Base-by-base conservation (phyloP, 2,329 filamentous ascomycete genomes). In the Hypoxylon sp. region DNA sequence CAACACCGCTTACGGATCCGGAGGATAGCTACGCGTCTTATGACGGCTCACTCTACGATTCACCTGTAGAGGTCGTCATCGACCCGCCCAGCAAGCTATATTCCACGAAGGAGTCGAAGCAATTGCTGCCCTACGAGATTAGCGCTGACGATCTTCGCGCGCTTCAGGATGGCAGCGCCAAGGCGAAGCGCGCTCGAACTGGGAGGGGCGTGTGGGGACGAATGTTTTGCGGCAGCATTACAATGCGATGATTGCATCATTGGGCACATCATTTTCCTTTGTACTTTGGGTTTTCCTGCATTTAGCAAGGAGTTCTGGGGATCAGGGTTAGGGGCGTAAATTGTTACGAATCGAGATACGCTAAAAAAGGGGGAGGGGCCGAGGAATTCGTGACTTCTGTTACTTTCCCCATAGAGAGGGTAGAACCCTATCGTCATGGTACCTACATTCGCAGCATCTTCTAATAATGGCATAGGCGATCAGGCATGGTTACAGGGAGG, bases 91-190 rank as follows among this genome's bases (percentile, higher is more conserved):
- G 32, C 13, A 82, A 81, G 74, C 73, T 76, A 21, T 73, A 74
- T 72, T 73, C 73, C 69, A 70, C 25, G 64, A 76, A 69, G 65
- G 69, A 74, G 67, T 70, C 74, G 65, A 41, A 75, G 69, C 72
- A 41, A 58, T 69, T 64, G 69, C 82, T 88, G 3, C 84, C 86
- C 5, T 88, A 87, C 76, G 86, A 88, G 78, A 86, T 87, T 72
- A 83, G 82, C 66, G 74, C 79, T 34, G 85, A 88, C 25, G 83
- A 87, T 65, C 81, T 87, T 65, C 81, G 82, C 66, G 81, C 83
- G 62, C 75, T 86, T 48, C 83, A 86, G 67, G 82, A 86, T 52
- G 80, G 78, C 43, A 77, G 79, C 49, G 75, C 74, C 65, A 85
- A 83, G 77, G 67, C 79, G n/a, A 86, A 86, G 80, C 83, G 85